Conservation (phyloP, 352 stramenopile species). For the Phytophthora fragariae region DNA sequence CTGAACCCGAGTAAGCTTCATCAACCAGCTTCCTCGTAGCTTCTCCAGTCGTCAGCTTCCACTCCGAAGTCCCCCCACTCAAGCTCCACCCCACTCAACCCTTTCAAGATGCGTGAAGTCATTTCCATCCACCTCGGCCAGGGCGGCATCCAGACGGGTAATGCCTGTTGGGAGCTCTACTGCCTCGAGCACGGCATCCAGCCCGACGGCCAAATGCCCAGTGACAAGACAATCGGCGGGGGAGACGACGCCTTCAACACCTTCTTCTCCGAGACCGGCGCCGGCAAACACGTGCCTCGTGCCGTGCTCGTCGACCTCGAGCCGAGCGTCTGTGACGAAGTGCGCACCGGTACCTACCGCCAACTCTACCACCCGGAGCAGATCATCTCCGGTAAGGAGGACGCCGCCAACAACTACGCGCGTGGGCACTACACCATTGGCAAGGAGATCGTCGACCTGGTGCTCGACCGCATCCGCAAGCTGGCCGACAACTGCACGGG, state of each 20-base stretch:
- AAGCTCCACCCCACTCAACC: not conserved
- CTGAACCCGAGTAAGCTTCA: not conserved
- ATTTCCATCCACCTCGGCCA: slow-evolving; percentile 95
- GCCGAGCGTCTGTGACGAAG: slow-evolving; percentile 97
- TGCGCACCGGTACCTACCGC: slow-evolving; percentile 96
- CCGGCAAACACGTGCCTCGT: slow-evolving; percentile 98
- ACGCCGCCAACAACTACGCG: slow-evolving; percentile 93
- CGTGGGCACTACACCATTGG: slow-evolving; percentile 95
- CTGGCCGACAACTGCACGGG: slow-evolving; percentile 97
- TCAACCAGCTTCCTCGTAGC: slow-evolving; percentile 1
- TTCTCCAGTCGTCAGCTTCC: not conserved
- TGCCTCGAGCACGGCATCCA: slow-evolving; percentile 95
- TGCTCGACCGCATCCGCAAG: slow-evolving; percentile 98
- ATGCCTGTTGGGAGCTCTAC: slow-evolving; percentile 95
- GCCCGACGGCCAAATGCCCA: slow-evolving; percentile 89
- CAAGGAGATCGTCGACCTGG: slow-evolving; percentile 98
- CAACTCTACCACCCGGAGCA: slow-evolving; percentile 99
- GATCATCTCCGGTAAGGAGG: slow-evolving; percentile 99
- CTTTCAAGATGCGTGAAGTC: slow-evolving; percentile 6
- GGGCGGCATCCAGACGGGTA: slow-evolving; percentile 87
- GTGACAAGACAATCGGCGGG: slow-evolving; percentile 53
- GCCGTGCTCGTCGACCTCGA: slow-evolving; percentile 98
- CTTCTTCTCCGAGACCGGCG: slow-evolving; percentile 94
- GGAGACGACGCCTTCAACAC: slow-evolving; percentile 95
- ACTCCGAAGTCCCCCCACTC: not conserved